These are phyloP conservation scores for Saccharomyces pastorianus DNA, from an alignment of 1,139 yeast genomes.

Conservation along the genomic window DNA sequence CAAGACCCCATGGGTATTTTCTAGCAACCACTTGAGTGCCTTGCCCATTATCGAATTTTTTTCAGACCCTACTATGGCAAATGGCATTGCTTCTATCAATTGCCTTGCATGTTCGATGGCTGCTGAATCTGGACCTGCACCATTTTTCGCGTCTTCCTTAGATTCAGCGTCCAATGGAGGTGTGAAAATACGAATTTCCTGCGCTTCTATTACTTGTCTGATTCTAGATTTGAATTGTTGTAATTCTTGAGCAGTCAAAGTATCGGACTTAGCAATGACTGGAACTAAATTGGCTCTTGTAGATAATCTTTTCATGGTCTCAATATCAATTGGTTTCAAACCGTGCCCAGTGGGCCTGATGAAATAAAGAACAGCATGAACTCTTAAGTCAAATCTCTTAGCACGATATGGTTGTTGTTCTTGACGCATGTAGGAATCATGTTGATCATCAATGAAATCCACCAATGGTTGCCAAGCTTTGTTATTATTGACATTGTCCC, in stretches of 20 bases:
- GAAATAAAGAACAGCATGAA: constrained; percentile 91
- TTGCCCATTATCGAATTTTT: constrained; percentile 66
- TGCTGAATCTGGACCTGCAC: constrained; percentile 57
- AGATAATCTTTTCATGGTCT: constrained; percentile 80
- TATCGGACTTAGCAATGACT: constrained; percentile 90
- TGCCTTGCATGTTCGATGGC: constrained; percentile 75
- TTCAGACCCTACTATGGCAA: constrained; percentile 87
- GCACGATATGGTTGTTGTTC: constrained; percentile 86
- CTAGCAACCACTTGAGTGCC: constrained; percentile 82
- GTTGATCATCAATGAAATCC: constrained; percentile 95
- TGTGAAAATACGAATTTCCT: constrained; percentile 80
- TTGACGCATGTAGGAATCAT: constrained; percentile 88
- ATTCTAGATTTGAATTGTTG: constrained; percentile 74
- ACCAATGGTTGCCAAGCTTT: constrained; percentile 91
- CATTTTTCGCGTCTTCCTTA: constrained; percentile 34
- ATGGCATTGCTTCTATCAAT: constrained; percentile 87
- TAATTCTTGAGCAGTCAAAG: constrained; percentile 77
- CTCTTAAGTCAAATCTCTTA: constrained; percentile 72
- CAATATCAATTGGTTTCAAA: constrained; percentile 88
- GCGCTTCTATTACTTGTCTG: constrained; percentile 87
- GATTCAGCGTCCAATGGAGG: constrained; percentile 48
- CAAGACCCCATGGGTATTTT: constrained; percentile 95
- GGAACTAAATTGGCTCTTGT: constrained; percentile 91
- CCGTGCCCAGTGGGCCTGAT: constrained; percentile 96
- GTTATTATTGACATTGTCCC: constrained; percentile 88